Base-by-base conservation (phyloP, 768 basidiomycete genomes). In the Rhodosporidiobolus sp. region DNA sequence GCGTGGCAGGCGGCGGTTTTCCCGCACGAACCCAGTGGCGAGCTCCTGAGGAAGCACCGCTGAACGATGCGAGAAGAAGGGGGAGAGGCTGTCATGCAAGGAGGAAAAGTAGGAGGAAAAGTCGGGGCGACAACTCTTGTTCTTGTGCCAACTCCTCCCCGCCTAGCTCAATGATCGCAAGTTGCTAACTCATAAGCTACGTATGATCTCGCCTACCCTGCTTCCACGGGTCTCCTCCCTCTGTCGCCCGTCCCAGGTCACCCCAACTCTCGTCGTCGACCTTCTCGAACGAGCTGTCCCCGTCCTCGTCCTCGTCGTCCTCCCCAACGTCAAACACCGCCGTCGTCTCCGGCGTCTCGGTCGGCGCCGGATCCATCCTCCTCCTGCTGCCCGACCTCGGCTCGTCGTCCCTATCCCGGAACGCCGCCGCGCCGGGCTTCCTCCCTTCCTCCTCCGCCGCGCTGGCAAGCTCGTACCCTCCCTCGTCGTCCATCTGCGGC, bases 251-350 rank as follows among this genome's bases (percentile, higher is more conserved):
- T 1, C 73, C 69, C 11, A 67, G 11, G 22, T 70, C 73, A 17
- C 68, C 69, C 55, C 59, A 61, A 3, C 58, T 43, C 50, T 69
- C 72, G 12, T 65, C 56, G 9, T 67, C 58, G 24, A 49, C 60
- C 10, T 46, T 45, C 16, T 46, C 30, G 53, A 32, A 46, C 68
- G 14, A 14, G 43, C 24, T 20, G 30, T 56, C 63, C 34, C 32
- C 50, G 20, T 72, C 65, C 22, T 73, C 67, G 22, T 56, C 32
- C 10, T 67, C 69, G 45, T 67, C 61, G 26, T 74, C 63, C 56
- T 69, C 70, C 2, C 69, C 75, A 7, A 77, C 76, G 55, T 76
- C 70, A 22, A 74, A 77, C 45, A 73, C 67, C 16, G 59, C 56
- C 4, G 61, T 53, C 63, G 76, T 67, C 68, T 67, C 72, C 17